phyloP scores from a whole-genome alignment of 208 protist genomes.

The Wallacemonas collosoma region DNA sequence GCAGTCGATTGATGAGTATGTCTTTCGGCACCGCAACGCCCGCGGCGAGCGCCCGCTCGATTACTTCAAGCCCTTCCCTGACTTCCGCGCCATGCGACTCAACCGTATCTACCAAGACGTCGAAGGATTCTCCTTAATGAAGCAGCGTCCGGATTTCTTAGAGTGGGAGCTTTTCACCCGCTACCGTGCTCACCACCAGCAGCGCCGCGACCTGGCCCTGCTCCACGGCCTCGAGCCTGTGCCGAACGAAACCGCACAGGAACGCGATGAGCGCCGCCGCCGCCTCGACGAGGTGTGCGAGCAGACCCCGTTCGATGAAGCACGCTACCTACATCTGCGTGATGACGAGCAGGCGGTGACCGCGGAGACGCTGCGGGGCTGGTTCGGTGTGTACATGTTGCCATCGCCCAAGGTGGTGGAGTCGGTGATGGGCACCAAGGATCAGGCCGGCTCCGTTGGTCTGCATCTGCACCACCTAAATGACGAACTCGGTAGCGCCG shows the following conservation, averaged over 20 bases:
- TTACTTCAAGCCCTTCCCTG: constrained; percentile 89
- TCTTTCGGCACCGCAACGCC: constrained; percentile 81
- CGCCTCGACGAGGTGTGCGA: constrained; percentile 85
- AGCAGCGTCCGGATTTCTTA: constrained; percentile 78
- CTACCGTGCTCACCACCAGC: constrained; percentile 88
- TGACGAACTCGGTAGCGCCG: constrained; percentile 61
- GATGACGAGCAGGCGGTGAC: constrained; percentile 76
- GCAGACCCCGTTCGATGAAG: constrained; percentile 75
- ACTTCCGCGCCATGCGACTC: constrained; percentile 76
- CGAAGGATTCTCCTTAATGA: constrained; percentile 87
- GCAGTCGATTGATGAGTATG: constrained; percentile 84
- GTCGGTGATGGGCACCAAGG: constrained; percentile 40
- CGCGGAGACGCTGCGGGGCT: constrained; percentile 74
- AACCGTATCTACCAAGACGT: constrained; percentile 84
- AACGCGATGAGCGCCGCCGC: constrained; percentile 68
- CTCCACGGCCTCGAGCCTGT: constrained; percentile 86
- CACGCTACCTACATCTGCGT: constrained; percentile 28
- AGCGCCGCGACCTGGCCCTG: constrained; percentile 81
- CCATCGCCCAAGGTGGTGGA: constrained; percentile 81
- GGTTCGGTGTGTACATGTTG: constrained; percentile 89
- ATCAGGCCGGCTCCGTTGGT: constrained; percentile 34
- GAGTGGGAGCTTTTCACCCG: constrained; percentile 92
- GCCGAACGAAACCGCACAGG: constrained; percentile 79
- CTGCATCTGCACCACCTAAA: constrained; percentile 59
- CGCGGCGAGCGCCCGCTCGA: constrained; percentile 84